Conservation (phyloP, 2,329 filamentous ascomycete genomes). For the Aciculosporium take region DNA sequence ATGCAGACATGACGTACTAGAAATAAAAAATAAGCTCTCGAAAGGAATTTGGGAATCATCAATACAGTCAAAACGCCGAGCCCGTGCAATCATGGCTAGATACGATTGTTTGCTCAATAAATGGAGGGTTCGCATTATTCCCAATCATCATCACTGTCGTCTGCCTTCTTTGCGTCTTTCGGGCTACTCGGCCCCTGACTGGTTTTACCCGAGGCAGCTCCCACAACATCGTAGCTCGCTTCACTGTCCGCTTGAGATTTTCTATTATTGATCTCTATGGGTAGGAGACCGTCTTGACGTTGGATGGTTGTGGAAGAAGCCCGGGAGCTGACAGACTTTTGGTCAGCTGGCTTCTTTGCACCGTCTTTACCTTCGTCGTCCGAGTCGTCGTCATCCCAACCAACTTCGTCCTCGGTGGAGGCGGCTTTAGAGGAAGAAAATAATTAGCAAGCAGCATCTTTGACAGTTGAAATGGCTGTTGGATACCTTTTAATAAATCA, state of each 20-base stretch:
- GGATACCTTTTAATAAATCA: constrained; percentile 77
- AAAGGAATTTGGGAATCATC: constrained; percentile 7
- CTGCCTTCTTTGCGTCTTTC: constrained; percentile 38
- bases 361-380: constrained; percentile 28
- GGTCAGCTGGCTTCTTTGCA: constrained; percentile 11
- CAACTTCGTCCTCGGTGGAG: constrained; percentile 55
- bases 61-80: constrained; percentile 20
- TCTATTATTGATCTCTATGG: constrained; percentile 69
- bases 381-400: constrained; percentile 55
- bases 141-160: constrained; percentile 21
- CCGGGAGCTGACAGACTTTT: constrained; percentile 31
- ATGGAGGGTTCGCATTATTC: constrained; percentile 5
- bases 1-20: constrained; percentile 6
- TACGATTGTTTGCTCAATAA: not conserved
- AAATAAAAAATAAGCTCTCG: constrained; percentile 1
- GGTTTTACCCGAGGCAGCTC: constrained; percentile 57
- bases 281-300: constrained; percentile 38
- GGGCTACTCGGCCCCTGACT: constrained; percentile 63
- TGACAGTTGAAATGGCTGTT: not conserved
- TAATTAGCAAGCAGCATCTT: constrained; percentile 8
- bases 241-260: constrained; percentile 88
- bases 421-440: constrained; percentile 34
- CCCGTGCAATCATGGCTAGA: not conserved
- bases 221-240: constrained; percentile 88
- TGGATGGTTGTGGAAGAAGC: constrained; percentile 49